Evolutionary conservation across 192 early-diverging fungal genomes (phyloP).

Genomic region (Coemansia sp.): DNA sequence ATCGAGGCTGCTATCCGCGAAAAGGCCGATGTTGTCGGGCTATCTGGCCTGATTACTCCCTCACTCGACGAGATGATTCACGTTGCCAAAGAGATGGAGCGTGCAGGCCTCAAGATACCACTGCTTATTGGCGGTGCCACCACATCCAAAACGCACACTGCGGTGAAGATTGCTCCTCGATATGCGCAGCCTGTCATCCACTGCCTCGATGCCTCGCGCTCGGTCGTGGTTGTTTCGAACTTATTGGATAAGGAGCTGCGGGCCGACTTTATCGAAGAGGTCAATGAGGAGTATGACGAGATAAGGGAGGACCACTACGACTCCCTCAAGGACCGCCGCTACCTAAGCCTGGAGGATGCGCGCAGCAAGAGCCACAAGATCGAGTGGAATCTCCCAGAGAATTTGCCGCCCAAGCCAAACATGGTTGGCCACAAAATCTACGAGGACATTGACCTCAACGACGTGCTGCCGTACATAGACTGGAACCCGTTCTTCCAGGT

Average conservation of each 20-base stretch:
- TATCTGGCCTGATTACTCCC: slow-evolving; percentile 92
- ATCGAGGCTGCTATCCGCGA: slow-evolving; percentile 82
- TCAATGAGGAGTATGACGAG: slow-evolving; percentile 93
- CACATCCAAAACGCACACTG: slow-evolving; percentile 94
- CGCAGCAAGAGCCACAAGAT: slow-evolving; percentile 65
- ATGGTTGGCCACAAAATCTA: slow-evolving; percentile 81
- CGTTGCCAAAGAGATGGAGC: slow-evolving; percentile 91
- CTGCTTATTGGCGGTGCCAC: slow-evolving; percentile 94
- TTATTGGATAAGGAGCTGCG: slow-evolving; percentile 72
- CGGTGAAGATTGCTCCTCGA: slow-evolving; percentile 93
- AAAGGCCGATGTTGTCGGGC: slow-evolving; percentile 91
- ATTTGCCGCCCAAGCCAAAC: slow-evolving; percentile 74
- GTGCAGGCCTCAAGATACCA: slow-evolving; percentile 82
- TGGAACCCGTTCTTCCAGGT: slow-evolving; percentile 99
- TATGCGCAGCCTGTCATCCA: slow-evolving; percentile 82
- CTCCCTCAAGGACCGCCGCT: slow-evolving; percentile 80
- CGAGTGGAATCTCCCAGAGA: slow-evolving; percentile 64
- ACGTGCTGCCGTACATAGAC: slow-evolving; percentile 84
- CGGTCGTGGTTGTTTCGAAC: slow-evolving; percentile 88
- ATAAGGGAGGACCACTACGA: slow-evolving; percentile 93
- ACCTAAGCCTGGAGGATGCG: slow-evolving; percentile 71
- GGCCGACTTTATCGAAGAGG: slow-evolving; percentile 88
- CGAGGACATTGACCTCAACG: slow-evolving; percentile 72
- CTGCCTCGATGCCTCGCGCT: slow-evolving; percentile 86
- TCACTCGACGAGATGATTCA: slow-evolving; percentile 97